Base-by-base conservation (phyloP, 2,329 filamentous ascomycete species). In the Aspergillus phoenicis region DNA sequence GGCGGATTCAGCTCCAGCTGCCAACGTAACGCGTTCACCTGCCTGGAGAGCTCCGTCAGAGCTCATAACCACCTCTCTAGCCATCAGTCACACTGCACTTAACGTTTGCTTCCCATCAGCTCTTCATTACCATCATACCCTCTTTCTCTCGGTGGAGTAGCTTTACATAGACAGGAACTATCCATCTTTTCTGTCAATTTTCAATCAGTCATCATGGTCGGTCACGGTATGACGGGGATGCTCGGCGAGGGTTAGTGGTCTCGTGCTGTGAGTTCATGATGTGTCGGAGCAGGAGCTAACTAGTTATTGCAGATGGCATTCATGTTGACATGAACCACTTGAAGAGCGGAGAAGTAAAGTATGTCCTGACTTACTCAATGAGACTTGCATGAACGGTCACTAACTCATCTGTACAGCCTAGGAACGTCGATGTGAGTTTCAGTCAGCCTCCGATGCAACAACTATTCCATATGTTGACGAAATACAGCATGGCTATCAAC, bases 291-390 rank as follows among this genome's bases (percentile, higher is more conserved):
- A 58, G 49, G 52, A 62, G 56, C 63, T 69, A 33, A 69, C 62
- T 65, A 62, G 51, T 62, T 49, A 60, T 55, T 58, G 38, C 73
- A 98, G 95, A 99, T 93, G 95, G 95, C 77, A 98, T 99, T 77
- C 95, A 99, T 79, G 85, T 99, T 71, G 95, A 99, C 77, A 99
- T 99, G 95, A 91, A 98, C 74, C 90, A 95, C 75, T 83, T 99
- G 79, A 99, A 99, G 89, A 95, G 93, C 81, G 95, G 95, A 64
- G 95, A 99, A 83, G 94, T 99, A 77, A 99, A 99, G 93, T 97
- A 83, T 82, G 92, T 82, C 64, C 17, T 55, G 20, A 28, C 8
- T 5, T 17, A 15, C 47, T 22, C 30, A 8, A n/a, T 24, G 10
- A 17, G 24, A 56, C 48, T 4, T 24, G 54, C 20, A 20, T 45